Conservation (phyloP, 495 filamentous ascomycete genomes). For the Aspergillus coremiiformis region DNA sequence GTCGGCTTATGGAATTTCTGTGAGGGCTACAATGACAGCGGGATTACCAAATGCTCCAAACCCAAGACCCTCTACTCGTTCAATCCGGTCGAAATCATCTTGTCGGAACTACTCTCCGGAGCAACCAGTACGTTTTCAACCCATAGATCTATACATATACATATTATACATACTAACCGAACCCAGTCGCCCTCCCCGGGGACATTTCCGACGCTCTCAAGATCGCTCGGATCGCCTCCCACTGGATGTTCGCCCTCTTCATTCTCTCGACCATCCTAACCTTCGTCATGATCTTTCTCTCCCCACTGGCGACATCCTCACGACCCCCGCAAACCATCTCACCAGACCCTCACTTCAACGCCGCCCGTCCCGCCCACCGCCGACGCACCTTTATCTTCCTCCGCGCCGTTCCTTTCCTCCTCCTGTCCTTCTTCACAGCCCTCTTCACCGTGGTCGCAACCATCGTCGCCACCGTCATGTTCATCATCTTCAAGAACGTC, state of each 20-base stretch:
- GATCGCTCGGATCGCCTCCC: constrained; percentile 68
- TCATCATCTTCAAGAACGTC: constrained; percentile 66
- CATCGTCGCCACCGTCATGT: constrained; percentile 73
- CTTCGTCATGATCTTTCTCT: constrained; percentile 60
- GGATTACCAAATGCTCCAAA: constrained; percentile 66
- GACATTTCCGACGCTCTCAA: constrained; percentile 62
- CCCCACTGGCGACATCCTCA: constrained; percentile 47
- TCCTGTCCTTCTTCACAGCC: constrained; percentile 56
- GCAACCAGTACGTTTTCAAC: constrained; percentile 55
- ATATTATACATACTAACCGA: constrained; percentile 12
- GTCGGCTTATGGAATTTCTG: constrained; percentile 89
- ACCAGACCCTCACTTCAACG: constrained; percentile 15
- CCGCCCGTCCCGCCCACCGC: constrained; percentile 28
- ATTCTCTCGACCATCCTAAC: constrained; percentile 58
- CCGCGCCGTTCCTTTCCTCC: constrained; percentile 44
- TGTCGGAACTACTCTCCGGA: constrained; percentile 69
- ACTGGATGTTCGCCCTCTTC: constrained; percentile 90
- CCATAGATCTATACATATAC: neutral
- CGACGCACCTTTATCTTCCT: constrained; percentile 42
- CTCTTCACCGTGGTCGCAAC: constrained; percentile 61
- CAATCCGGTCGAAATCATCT: constrained; percentile 74
- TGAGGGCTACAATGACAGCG: constrained; percentile 66
- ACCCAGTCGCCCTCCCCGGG: constrained; percentile 64
- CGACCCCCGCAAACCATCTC: constrained; percentile 41
- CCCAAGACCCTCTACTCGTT: constrained; percentile 75